Evolutionary conservation across 352 stramenopile genomes (phyloP).

Genomic region (Saprolegnia diclina): DNA sequence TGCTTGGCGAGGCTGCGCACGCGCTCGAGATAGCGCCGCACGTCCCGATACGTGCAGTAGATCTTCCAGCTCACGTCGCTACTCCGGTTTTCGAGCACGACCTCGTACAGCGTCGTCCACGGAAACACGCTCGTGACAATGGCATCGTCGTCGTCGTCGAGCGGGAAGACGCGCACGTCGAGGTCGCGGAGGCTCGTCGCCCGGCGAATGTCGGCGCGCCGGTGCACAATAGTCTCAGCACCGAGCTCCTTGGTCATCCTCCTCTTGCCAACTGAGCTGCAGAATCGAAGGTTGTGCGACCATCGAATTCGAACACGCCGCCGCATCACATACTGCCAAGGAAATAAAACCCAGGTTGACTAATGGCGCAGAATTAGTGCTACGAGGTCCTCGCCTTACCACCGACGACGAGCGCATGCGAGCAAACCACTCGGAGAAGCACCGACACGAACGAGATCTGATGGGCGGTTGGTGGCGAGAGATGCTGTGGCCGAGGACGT

Average conservation of each 20-base stretch:
- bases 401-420: no score
- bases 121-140: no score
- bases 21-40: conserved; percentile 37
- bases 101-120: conserved; percentile 29
- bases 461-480: no score
- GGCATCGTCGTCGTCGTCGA: conserved; percentile 30
- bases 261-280: not conserved
- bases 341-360: no score
- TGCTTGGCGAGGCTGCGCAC: conserved; percentile 43
- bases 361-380: no score
- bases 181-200: conserved; percentile 50
- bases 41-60: conserved; percentile 42
- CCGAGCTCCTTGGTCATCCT: not conserved
- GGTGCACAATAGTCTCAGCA: not conserved
- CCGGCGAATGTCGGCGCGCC: conserved; percentile 44
- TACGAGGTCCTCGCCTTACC: no score
- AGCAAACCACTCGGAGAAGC: no score
- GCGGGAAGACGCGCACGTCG: conserved; percentile 26
- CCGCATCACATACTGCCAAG: no score
- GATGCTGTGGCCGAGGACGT: no score
- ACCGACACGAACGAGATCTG: no score
- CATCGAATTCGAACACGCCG: no score
- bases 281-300: no score
- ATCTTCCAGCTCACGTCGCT: conserved; percentile 30
- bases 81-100: conserved; percentile 26